Evolutionary conservation across 129 eudicot genomes (phyloP).

Genomic region (Centrapalus pauciflorus): DNA sequence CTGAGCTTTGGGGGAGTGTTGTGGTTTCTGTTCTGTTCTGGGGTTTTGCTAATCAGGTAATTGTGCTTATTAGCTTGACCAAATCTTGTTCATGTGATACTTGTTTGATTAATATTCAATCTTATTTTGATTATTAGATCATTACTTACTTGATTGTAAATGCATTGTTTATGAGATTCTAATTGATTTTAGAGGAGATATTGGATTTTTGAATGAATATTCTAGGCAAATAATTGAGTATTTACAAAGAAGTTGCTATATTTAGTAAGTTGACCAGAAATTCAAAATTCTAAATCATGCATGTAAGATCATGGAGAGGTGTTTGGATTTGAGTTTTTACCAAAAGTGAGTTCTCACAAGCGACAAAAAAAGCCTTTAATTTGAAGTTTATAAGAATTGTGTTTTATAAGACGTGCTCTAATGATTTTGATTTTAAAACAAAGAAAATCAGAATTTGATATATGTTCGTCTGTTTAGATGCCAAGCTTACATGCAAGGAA

Average conservation of each 20-base stretch:
- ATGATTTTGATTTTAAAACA: too few relatives aligned
- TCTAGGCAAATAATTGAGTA: neutral
- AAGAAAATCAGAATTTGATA: neutral
- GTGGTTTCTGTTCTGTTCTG: slow-evolving; percentile 95
- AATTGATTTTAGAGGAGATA: neutral
- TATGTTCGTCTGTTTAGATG: neutral
- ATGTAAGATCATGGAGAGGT: too few relatives aligned
- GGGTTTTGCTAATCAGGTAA: slow-evolving; percentile 99
- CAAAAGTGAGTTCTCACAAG: too few relatives aligned
- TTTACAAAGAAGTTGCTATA: too few relatives aligned
- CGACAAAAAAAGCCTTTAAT: too few relatives aligned
- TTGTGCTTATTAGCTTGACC: slow-evolving; percentile 3
- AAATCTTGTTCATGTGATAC: neutral
- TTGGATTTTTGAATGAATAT: neutral
- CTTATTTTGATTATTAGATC: neutral
- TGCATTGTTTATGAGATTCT: neutral
- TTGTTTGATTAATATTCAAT: neutral
- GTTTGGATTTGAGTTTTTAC: too few relatives aligned
- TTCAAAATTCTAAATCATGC: too few relatives aligned
- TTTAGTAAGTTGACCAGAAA: too few relatives aligned
- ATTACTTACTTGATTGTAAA: neutral
- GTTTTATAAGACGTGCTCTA: too few relatives aligned
- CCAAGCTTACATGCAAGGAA: slow-evolving; percentile 15
- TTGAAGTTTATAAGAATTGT: too few relatives aligned
- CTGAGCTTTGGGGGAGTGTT: slow-evolving; percentile 99